Base-by-base conservation (phyloP, 495 filamentous ascomycete genomes). In the Penicillium taxi region DNA sequence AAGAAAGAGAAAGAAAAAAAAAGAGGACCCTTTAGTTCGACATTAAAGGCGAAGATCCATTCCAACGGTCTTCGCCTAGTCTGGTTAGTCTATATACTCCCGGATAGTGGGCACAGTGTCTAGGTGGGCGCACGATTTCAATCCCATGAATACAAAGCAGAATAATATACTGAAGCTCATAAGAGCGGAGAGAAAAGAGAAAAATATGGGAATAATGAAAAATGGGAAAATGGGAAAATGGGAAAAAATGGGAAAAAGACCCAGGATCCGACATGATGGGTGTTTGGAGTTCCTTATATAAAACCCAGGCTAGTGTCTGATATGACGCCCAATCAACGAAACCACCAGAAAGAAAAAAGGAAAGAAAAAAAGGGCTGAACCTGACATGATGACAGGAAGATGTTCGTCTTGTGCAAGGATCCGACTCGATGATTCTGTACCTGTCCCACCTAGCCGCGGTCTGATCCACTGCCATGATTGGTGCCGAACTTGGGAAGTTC, bases 251-350 rank as follows among this genome's bases (percentile, higher is more conserved):
- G 33, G 45, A 33, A 24, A 32, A 38, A 37, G 41, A n/a, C 38
- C 39, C 26, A 41, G 42, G 35, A 41, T 45, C 41, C 39, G 47
- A 37, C 32, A 28, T 45, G 35, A 35, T 50, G 51, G 50, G 50
- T 44, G 44, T 42, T n/a, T 39, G 51, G 54, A 31, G 47, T 49
- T 57, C 45, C 53, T 61, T 61, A 58, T 63, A 63, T 55, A 53
- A 51, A 52, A 45, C 49, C 45, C 40, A 28, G 44, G 30, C 52
- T 53, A 53, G 52, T 42, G 52, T 50, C 45, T 52, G 52, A 53
- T 53, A 41, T 42, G 40, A 50, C 40, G 45, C 45, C 45, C 52
- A 55, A 53, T 49, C 42, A 2, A 7, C 23, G 19, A 37, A 35
- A 15, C 23, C 31, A 41, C 29, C 22, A 42, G 14, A 9, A 17